Base-by-base conservation (phyloP, 768 basidiomycete species). In the Chalciporus sphaerocephalus region DNA sequence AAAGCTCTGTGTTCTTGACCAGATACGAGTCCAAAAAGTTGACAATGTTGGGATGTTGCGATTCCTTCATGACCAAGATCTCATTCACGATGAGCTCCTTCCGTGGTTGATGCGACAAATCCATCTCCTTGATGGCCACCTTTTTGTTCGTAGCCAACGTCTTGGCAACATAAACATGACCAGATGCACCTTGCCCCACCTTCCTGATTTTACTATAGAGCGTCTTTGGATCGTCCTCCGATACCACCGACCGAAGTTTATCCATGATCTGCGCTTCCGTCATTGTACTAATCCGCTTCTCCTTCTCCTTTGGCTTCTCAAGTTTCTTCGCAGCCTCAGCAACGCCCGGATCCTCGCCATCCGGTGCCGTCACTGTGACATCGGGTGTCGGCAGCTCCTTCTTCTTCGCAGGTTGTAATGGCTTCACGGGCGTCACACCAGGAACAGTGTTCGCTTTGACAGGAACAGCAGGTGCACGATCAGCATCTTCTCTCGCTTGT, bases 71-170 rank as follows among this genome's bases (percentile, higher is more conserved):
- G 55, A 99, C 96, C 50, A 97, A 73, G 55, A 96, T 97, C 68
- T 97, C 93, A 58, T 97, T 97, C 45, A 96, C 93, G 61, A 97
- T 95, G 41, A 96, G 76, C 71, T 99, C 95, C 69, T 98, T 99
- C 50, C 95, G 76, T 16, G 94, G 95, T 59, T 95, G 93, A 61
- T 92, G 89, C 17, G 90, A 78, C 32, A 96, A 74, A 67, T 97
- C 93, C 93, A 96, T 96, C 74, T 96, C 92, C 72, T 97, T 97
- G 73, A 97, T 95, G 3, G 93, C 93, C 10, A 96, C 90, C 67
- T 93, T 94, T 69, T 81, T 85, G 41, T 87, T 85, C 3, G 78
- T 88, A 5, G 82, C 72, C 18, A 92, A 74, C 6, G 84, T 87
- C 73, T 96, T 97, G 9, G 96, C 95, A 18, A 98, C 94, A 61